A percentile compares a stretch with the other conserved stretches of the same genome.
Evolutionary conservation across 179 eudicot genomes (phyloP).

Genomic region (Patellifolia procumbens): DNA sequence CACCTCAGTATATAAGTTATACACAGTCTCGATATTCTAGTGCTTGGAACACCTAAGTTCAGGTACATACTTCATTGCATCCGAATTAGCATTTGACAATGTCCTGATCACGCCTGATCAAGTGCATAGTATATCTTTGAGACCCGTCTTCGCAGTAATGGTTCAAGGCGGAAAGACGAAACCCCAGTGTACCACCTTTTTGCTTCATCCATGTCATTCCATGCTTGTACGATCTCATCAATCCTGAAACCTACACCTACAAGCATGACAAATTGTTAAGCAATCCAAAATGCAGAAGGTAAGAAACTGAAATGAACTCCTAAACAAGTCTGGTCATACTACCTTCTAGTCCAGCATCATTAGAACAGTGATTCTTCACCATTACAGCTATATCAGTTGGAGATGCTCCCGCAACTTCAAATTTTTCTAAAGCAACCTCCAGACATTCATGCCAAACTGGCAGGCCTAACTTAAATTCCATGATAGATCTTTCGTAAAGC

Average conservation of each 20-base stretch:
- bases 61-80: slow-evolving; percentile 14
- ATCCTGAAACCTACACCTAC: slow-evolving; percentile 86
- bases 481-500: slow-evolving; percentile 88
- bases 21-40: slow-evolving; percentile 17
- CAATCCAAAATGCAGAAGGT: background rate
- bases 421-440: slow-evolving; percentile 84
- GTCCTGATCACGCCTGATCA: slow-evolving; percentile 45
- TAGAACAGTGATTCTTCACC: slow-evolving; percentile 93
- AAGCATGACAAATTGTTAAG: slow-evolving; percentile 27
- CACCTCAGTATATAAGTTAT: slow-evolving; percentile 25
- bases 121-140: slow-evolving; percentile 63
- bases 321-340: slow-evolving; percentile 2
- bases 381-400: slow-evolving; percentile 86
- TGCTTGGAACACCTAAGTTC: slow-evolving; percentile 14
- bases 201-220: slow-evolving; percentile 98
- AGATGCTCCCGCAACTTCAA: slow-evolving; percentile 90
- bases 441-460: slow-evolving; percentile 96
- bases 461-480: slow-evolving; percentile 81
- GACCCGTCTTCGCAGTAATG: slow-evolving; percentile 67
- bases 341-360: slow-evolving; percentile 77
- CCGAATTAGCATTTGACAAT: background rate
- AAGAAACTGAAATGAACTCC: background rate
- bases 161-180: slow-evolving; percentile 78
- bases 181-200: slow-evolving; percentile 68
- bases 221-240: slow-evolving; percentile 94